phyloP scores from a whole-genome alignment of 2,329 filamentous ascomycete species.

The Dothistroma pini region DNA sequence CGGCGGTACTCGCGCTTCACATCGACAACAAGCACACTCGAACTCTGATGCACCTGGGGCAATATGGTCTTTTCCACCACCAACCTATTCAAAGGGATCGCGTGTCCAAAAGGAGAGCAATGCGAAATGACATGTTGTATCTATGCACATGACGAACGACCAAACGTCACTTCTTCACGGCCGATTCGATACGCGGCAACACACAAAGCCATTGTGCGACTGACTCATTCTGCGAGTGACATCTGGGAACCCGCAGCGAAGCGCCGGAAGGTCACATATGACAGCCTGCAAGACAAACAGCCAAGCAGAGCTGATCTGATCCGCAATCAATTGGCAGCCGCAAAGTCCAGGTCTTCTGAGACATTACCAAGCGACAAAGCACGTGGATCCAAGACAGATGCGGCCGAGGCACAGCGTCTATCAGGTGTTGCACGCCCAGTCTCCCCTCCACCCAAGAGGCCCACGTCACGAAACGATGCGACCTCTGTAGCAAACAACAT shows the following conservation, averaged over 20 bases:
- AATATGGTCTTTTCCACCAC: constrained; percentile 53
- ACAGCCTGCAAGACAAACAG: constrained; percentile 28
- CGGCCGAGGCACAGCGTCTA: constrained; percentile 5
- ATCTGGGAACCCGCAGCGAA: constrained; percentile 24
- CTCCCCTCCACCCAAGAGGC: constrained; percentile 20
- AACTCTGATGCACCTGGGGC: not conserved
- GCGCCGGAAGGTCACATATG: constrained; percentile 31
- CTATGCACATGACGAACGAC: constrained; percentile 49
- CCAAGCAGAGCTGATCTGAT: constrained; percentile 31
- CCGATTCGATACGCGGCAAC: not conserved
- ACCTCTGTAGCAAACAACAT: constrained; percentile 14
- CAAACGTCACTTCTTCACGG: not conserved
- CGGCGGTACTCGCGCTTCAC: not conserved
- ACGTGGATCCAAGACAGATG: constrained; percentile 4
- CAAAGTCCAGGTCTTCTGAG: constrained; percentile 11
- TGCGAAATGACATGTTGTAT: constrained; percentile 57
- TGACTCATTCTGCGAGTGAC: constrained; percentile 5
- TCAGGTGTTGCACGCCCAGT: constrained; percentile 22
- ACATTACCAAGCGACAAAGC: constrained; percentile 7
- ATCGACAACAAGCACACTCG: not conserved
- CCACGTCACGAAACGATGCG: not conserved
- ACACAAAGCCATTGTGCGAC: not conserved
- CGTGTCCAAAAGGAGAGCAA: constrained; percentile 50
- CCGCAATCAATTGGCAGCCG: constrained; percentile 22
- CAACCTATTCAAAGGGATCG: constrained; percentile 51